Percentiles rank a stretch among this genome's conserved stretches.
These are phyloP conservation scores for Pulveroboletus sp. DNA, from an alignment of 768 basidiomycete species.

Conservation along the genomic window DNA sequence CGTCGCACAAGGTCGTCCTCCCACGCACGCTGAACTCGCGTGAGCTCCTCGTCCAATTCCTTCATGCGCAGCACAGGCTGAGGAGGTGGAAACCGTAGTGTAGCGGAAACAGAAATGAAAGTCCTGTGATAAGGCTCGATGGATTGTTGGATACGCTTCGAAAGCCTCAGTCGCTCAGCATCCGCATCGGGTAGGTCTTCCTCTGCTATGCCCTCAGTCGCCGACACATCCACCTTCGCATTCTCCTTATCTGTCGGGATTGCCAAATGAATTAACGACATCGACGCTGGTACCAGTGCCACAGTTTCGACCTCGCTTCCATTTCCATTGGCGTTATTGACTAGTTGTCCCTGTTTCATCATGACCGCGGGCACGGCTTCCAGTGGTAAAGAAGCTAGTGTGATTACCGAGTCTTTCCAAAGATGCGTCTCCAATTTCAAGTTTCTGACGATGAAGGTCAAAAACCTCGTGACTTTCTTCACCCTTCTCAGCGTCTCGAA, in stretches of 20 bases:
- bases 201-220: conserved; percentile 30
- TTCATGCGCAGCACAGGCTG: conserved; percentile 86
- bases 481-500: conserved; percentile 74
- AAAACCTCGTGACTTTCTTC: conserved; percentile 90
- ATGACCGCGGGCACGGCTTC: conserved; percentile 55
- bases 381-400: conserved; percentile 58
- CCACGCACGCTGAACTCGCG: conserved; percentile 66
- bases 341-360: conserved; percentile 25
- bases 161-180: conserved; percentile 61
- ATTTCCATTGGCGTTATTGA: conserved; percentile 21
- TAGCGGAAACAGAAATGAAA: conserved; percentile 91
- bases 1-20: conserved; percentile 81
- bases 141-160: conserved; percentile 73
- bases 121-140: conserved; percentile 81
- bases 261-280: conserved; percentile 22
- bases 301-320: conserved; percentile 12
- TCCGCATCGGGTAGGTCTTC: conserved; percentile 65
- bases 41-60: conserved; percentile 76
- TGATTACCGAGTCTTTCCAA: conserved; percentile 88
- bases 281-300: conserved; percentile 16
- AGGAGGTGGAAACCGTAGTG: conserved; percentile 88
- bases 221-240: conserved; percentile 4
- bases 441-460: conserved; percentile 89
- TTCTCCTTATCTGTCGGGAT: conserved; percentile 17
- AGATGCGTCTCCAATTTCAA: conserved; percentile 89